These are phyloP conservation scores for Arthrobotrys pseudoclavata DNA, from an alignment of 2,329 filamentous ascomycete genomes.

Conservation along the genomic window DNA sequence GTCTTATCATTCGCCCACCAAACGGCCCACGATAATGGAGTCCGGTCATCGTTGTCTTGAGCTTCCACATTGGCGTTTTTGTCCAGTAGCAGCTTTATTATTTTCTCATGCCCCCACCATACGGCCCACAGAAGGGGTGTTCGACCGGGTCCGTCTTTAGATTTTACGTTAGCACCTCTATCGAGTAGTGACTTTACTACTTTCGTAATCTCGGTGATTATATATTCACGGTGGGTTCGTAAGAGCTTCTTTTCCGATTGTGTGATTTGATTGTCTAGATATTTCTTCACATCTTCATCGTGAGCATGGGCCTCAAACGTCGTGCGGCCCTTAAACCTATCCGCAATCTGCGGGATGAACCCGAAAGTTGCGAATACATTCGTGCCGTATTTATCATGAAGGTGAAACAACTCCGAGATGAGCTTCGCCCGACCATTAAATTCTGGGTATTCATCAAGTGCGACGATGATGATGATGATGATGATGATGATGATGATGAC, in stretches of 20 bases:
- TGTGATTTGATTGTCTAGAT: constrained; percentile 17
- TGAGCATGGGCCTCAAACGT: constrained; percentile 24
- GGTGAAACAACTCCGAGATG: constrained; percentile 62
- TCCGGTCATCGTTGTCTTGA: background rate
- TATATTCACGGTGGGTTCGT: background rate
- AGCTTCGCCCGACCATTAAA: constrained; percentile 34
- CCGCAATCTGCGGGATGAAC: constrained; percentile 5
- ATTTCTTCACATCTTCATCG: constrained; percentile 22
- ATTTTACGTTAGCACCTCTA: background rate
- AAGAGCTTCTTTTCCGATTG: background rate
- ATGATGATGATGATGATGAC: constrained; percentile 1
- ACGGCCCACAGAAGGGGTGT: constrained; percentile 3
- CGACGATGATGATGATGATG: constrained; percentile 8
- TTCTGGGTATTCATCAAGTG: constrained; percentile 5
- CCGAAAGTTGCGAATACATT: constrained; percentile 65
- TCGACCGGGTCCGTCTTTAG: background rate
- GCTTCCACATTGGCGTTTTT: background rate
- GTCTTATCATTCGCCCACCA: background rate
- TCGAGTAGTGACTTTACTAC: constrained; percentile 1
- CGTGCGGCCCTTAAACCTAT: background rate
- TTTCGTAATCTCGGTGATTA: constrained; percentile 10
- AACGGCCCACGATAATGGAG: background rate
- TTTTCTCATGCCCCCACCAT: background rate
- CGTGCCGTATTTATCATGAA: constrained; percentile 60
- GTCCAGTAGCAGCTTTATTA: background rate